Percentiles rank a stretch among this genome's conserved stretches.
Evolutionary conservation across 2,329 filamentous ascomycete species (phyloP).

Genomic region (Hymenoscyphus fraxineus): DNA sequence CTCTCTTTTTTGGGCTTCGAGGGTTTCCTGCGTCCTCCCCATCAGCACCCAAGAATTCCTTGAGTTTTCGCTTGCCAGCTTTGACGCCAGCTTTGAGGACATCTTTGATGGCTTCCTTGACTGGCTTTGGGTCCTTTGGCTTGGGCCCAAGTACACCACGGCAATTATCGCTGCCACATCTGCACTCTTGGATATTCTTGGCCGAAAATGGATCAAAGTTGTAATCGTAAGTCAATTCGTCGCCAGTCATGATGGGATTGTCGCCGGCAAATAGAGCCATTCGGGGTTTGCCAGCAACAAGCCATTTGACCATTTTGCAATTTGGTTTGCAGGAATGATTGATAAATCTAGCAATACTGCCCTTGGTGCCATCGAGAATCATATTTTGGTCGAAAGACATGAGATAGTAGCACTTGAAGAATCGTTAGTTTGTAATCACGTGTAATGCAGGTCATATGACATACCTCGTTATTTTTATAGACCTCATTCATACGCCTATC

Average conservation of each 20-base stretch:
- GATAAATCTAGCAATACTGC: conserved; percentile 94
- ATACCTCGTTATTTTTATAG: conserved; percentile 89
- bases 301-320: conserved; percentile 97
- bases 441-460: conserved; percentile 32
- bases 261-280: conserved; percentile 97
- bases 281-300: conserved; percentile 84
- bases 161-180: conserved; percentile 61
- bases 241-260: conserved; percentile 84
- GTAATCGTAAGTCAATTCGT: conserved; percentile 94
- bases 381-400: conserved; percentile 99
- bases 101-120: conserved; percentile 42
- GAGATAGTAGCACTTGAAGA: conserved; percentile 81
- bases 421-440: conserved; percentile 16
- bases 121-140: conserved; percentile 50
- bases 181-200: conserved; percentile 65
- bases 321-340: conserved; percentile 98
- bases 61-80: conserved; percentile 54
- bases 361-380: conserved; percentile 95
- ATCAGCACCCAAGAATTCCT: conserved; percentile 44
- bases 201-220: conserved; percentile 67
- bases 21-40: conserved; percentile 20
- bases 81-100: conserved; percentile 38
- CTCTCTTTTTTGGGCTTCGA: conserved; percentile 43
- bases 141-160: conserved; percentile 61
- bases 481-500: conserved; percentile 88